phyloP scores from a whole-genome alignment of 305 asterid species.

The Salvia sclarea region DNA sequence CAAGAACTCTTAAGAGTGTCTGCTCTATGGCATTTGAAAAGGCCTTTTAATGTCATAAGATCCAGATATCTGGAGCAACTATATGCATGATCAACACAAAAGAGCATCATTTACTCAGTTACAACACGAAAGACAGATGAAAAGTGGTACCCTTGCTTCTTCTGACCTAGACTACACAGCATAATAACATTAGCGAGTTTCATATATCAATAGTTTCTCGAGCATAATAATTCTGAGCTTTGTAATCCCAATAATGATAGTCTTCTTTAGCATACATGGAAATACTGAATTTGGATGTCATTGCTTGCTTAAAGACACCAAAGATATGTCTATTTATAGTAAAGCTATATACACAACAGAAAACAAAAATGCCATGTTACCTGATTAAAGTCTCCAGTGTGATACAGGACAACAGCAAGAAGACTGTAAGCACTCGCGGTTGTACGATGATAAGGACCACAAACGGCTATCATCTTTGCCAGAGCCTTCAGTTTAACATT shows the following conservation, averaged over 20 bases:
- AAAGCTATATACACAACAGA: slow-evolving; percentile 21
- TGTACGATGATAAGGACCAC: slow-evolving; percentile 97
- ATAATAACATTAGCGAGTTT: not conserved
- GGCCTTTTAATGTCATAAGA: slow-evolving; percentile 1
- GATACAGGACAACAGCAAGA: slow-evolving; percentile 98
- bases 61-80: slow-evolving; percentile 13
- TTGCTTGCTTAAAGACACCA: not conserved
- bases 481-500: slow-evolving; percentile 67
- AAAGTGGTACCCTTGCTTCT: not conserved
- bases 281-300: not conserved
- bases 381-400: slow-evolving; percentile 99
- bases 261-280: slow-evolving; percentile 5
- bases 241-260: not conserved
- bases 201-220: slow-evolving; percentile 10
- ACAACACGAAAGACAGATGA: not conserved
- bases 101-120: not conserved
- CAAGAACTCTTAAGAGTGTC: slow-evolving; percentile 10
- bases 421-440: slow-evolving; percentile 99
- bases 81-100: not conserved
- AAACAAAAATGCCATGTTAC: slow-evolving; percentile 36
- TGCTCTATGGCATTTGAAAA: not conserved
- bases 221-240: slow-evolving; percentile 1
- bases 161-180: not conserved
- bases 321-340: not conserved
- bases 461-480: slow-evolving; percentile 94